Base-by-base conservation (phyloP, 176 grass and related monocot genomes). In the Saccharum officinarum region DNA sequence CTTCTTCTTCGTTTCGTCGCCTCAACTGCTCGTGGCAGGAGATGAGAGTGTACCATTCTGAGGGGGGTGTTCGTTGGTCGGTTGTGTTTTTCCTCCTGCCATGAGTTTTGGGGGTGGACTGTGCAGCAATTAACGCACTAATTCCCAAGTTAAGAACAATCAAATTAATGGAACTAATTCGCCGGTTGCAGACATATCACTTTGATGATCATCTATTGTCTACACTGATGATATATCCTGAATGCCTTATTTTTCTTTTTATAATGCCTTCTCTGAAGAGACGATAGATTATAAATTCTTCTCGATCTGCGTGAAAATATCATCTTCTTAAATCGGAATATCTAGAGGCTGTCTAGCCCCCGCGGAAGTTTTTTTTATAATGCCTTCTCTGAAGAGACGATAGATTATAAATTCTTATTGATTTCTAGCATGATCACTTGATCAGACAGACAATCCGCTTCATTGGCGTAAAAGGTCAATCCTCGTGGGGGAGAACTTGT, bases 21-120 rank as follows among this genome's bases (percentile, higher is more conserved):
- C 71, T 75, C 45, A 18, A 28, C 26, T 77, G 49, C 47, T 69
- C 16, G 49, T 70, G 71, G 72, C 86, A 47, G 79, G 54, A 60
- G 86, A 25, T 76, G 71, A 13, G 47, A 8, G 81, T 25, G 46
- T 75, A 36, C 25, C 61, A 65, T 60, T 20, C 6, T n/a, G n/a
- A 0, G 50, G 20, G 50, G 17, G 36, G 63, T 55, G 37, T 9
- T 31, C 17, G 46, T 6, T 18, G 67, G 33, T 34, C 2, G 33
- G 65, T 31, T 44, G 71, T 86, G 26, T 18, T 74, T 84, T 89
- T 85, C 82, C 82, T 89, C 83, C 82, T 73, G 86, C 80, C 33
- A 26, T n/a, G 86, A 62, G 63, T 34, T 46, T 25, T 54, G 23
- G 63, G 41, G 11, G 22, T 20, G 14, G n/a, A 54, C 39, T 87